Base-by-base conservation (phyloP, 2,329 filamentous ascomycete species). In the Xylariaceae sp. region DNA sequence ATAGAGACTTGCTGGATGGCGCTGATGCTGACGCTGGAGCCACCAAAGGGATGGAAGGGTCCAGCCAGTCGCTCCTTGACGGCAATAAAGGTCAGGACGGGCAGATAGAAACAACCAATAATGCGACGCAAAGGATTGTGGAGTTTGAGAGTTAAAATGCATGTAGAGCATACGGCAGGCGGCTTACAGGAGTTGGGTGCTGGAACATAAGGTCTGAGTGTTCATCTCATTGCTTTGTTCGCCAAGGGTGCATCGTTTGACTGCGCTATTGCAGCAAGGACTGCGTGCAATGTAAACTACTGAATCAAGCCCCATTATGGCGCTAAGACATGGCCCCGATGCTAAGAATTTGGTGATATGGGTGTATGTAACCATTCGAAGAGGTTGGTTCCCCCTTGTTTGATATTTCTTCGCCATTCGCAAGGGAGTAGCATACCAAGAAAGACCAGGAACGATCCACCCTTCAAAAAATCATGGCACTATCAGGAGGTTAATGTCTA, bases 1-100 rank as follows among this genome's bases (percentile, higher is more conserved):
- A 92, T 72, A 78, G 86, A 50, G 89, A 91, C 70, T 73, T 93
- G 12, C 74, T 93, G 12, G 88, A 90, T 64, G 90, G 89, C 0
- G 88, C 87, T 2, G 90, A 94, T 70, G 90, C 87, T 2, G 85
- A 86, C 63, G 87, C 89, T 1, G 83, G 83, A 11, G 83, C 75
- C 16, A 51, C 64, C 8, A 71, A 69, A 58, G 70, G 68, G 33
- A 68, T 71, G 51, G 69, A 71, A 64, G 69, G 69, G 66, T 60
- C 68, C 61, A 62, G 65, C 34, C 64, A 57, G 57, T 66, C 55
- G 49, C 64, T 61, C 58, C 57, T 72, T 58, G 72, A 67, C 28
- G 62, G 61, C 23, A 69, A 71, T 63, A 59, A 39, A 45, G 60
- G 48, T 51, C 65, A 63, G 56, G 63, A 55, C 17, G 65, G 59